Evolutionary conservation across 148 eudicot species (phyloP), one percentile per base, ranked within the genome.

Genomic region (Chenopodium formosanum): DNA sequence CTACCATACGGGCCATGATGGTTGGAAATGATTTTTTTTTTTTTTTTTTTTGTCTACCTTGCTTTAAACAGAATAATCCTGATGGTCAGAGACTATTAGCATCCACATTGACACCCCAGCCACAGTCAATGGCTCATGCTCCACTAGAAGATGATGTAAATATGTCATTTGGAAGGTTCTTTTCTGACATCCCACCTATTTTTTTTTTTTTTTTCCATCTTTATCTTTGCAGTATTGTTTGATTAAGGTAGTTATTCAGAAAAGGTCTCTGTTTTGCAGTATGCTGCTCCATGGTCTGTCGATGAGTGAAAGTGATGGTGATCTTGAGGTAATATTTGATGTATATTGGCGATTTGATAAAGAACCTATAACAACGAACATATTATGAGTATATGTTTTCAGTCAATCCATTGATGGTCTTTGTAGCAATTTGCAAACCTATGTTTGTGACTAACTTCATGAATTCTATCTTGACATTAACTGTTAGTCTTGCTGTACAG

Each of bases 101-200:
- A 50, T 94, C 97, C 76, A 96, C 98, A 34, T 84, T 94, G 83
- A 89, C 86, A 82, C 97, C 97, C 73, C 98, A 90, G 81, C 99
- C 95, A 75, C 91, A 85, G 73, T 82, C 90, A 70, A 76, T 79
- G 84, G 77, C 79, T 79, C 90, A 86, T 86, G 90, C 88, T 62
- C 87, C 86, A 27, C 80, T 85, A 77, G 95, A 90, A 81, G 98
- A 96, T 75, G 98, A 96, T 83, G 87, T 92, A 66, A 86, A 91
- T 88, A 90, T 93, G 98, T 92, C 99, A 79, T 96, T 96, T 88
- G 99, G 98, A 92, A 92, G 99, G 99, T 94, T 82, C 74, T 78
- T 81, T 78, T 80, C 76, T 76, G 76, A 80, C 67, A 70, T 81
- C 37, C 58, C 68, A 46, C 56, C 37, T 70, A 77, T 79, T 77